Base-by-base conservation (phyloP, 441 rosid species). In the Adansonia madagascariensis region DNA sequence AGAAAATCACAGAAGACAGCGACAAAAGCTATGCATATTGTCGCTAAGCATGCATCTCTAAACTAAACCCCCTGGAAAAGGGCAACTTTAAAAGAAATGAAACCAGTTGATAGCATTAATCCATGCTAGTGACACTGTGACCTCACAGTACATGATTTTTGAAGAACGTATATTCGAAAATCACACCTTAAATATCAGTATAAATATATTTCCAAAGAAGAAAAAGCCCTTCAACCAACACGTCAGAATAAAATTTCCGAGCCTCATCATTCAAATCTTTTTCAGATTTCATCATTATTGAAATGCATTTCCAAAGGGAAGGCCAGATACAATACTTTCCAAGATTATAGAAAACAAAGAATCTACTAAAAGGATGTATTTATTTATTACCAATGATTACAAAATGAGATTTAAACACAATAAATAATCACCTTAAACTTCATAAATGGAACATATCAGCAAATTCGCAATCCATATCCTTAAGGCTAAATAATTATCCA, bases 391-490 rank as follows among this genome's bases (percentile, higher is more conserved):
- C 43, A 53, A 18, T 41, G 31, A 56, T 27, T 44, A 47, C 15
- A 44, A 17, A 57, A 79, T 31, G 35, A 75, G 79, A 84, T 80
- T 79, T 65, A 69, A 53, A 49, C 60, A 43, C 65, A 79, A 53
- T 61, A 57, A 72, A 49, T 50, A 43, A 55, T 6, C 49, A 56
- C 31, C 75, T n/a, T 52, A 62, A 52, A 71, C 46, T 35, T 71
- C 60, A 70, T 11, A 20, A 7, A 62, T 39, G 67, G 64, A 14
- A 27, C 8, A 6, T n/a, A 18, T 61, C 67, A 71, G 35, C 6
- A 74, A 50, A 49, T 11, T 9, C n/a, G 27, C 22, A 74, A 46
- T 3, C 9, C 68, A 14, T 53, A 71, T 20, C 31, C 77, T 62
- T 18, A 47, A 22, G 20, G 27, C 43, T 20, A 60, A 57, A 60